These are phyloP conservation scores for Yamadazyma paraphyllophila DNA, from an alignment of 805 yeast species.

Conservation along the genomic window DNA sequence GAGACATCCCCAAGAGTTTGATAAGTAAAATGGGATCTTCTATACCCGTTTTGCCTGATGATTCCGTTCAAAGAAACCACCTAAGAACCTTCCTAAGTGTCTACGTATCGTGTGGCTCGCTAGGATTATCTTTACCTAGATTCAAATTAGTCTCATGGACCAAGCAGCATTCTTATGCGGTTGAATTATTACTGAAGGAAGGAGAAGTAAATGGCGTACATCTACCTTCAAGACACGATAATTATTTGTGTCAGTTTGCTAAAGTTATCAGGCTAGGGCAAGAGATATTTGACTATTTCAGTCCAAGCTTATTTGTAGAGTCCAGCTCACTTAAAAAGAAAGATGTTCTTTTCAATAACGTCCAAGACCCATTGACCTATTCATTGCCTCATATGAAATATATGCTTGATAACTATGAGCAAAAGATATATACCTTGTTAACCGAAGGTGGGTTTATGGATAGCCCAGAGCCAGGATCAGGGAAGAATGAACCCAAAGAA, in stretches of 20 bases:
- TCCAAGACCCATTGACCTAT: slow-evolving; percentile 14
- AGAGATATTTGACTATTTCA: slow-evolving; percentile 43
- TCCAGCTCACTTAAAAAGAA: slow-evolving; percentile 9
- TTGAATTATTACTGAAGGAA: slow-evolving; percentile 13
- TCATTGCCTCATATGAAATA: slow-evolving; percentile 17
- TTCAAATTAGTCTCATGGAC: slow-evolving; percentile 52
- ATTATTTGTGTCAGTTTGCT: slow-evolving; percentile 44
- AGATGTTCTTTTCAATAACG: slow-evolving; percentile 13
- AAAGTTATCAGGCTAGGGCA: slow-evolving; percentile 49
- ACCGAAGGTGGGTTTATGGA: slow-evolving; percentile 39
- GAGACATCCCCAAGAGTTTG: slow-evolving; percentile 25
- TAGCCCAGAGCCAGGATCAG: slow-evolving; percentile 15
- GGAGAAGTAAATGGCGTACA: slow-evolving; percentile 17
- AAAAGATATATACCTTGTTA: slow-evolving; percentile 36
- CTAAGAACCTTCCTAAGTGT: slow-evolving; percentile 47
- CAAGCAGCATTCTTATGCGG: slow-evolving; percentile 38
- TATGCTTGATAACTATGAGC: slow-evolving; percentile 40
- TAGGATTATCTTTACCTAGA: slow-evolving; percentile 50
- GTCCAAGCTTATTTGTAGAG: slow-evolving; percentile 21
- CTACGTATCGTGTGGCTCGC: slow-evolving; percentile 50
- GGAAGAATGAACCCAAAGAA: slow-evolving; percentile 28
- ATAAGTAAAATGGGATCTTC: background rate
- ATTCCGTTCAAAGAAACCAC: slow-evolving; percentile 22
- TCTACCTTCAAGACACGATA: slow-evolving; percentile 31
- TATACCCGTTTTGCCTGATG: slow-evolving; percentile 21